These are phyloP conservation scores for Medicago lupulina DNA, from an alignment of 306 rosid genomes.

Conservation along the genomic window DNA sequence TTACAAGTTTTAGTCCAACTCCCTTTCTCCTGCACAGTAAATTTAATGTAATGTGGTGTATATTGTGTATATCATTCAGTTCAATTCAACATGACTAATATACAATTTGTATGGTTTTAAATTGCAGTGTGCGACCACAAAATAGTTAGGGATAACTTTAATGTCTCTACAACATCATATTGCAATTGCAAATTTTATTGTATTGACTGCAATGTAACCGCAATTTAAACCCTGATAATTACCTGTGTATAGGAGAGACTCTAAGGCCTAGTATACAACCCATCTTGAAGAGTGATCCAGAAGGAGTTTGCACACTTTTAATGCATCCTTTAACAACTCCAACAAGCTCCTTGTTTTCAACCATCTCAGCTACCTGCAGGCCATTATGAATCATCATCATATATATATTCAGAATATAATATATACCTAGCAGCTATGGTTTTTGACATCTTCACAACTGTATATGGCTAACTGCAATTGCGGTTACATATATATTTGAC, in stretches of 20 bases:
- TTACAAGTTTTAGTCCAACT: slow-evolving; percentile 65
- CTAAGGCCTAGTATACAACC: slow-evolving; percentile 81
- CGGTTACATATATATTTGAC: neutral
- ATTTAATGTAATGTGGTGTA: neutral
- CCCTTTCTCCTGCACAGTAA: slow-evolving; percentile 55
- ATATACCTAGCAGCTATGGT: neutral
- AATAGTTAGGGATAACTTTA: no score
- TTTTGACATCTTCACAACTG: neutral
- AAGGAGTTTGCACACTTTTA: slow-evolving; percentile 57
- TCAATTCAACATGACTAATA: neutral
- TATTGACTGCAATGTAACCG: neutral
- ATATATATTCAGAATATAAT: neutral
- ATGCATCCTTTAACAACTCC: slow-evolving; percentile 83
- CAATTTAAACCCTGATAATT: neutral
- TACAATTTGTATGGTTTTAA: neutral
- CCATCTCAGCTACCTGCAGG: slow-evolving; percentile 71
- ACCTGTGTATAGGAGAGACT: slow-evolving; percentile 75
- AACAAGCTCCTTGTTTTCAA: slow-evolving; percentile 64
- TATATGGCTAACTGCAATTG: no score
- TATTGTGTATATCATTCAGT: neutral
- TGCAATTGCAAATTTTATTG: no score
- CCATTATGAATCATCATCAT: slow-evolving; percentile 29
- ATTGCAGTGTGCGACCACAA: neutral
- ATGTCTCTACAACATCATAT: neutral
- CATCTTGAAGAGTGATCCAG: slow-evolving; percentile 58